Evolutionary conservation across 2,329 filamentous ascomycete species (phyloP).

Genomic region (Cryphonectria japonica): DNA sequence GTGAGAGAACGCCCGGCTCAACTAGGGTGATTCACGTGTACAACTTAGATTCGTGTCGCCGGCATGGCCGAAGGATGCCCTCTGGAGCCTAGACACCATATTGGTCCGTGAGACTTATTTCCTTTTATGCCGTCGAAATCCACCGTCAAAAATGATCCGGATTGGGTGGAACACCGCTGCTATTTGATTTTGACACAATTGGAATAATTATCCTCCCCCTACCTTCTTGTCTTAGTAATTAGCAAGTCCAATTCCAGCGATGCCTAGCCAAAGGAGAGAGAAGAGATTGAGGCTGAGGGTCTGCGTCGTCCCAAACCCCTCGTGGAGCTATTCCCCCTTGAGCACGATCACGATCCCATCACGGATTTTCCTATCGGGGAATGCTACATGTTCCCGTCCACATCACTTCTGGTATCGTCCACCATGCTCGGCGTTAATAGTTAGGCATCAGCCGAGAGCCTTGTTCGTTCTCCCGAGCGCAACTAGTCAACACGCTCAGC

Average conservation of each 20-base stretch:
- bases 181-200: not conserved
- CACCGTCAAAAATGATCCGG: not conserved
- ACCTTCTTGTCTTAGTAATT: not conserved
- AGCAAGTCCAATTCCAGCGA: not conserved
- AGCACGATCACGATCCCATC: not conserved
- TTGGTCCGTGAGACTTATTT: not conserved
- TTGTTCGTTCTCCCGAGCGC: not conserved
- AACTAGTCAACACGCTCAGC: not conserved
- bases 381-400: not conserved
- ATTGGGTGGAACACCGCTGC: not conserved
- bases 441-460: not conserved
- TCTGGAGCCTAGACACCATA: not conserved
- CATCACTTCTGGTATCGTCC: not conserved
- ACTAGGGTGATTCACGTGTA: not conserved
- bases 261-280: not conserved
- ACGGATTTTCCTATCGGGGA: not conserved
- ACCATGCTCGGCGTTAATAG: not conserved
- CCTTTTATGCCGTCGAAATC: not conserved
- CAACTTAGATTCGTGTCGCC: not conserved
- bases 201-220: not conserved
- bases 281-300: not conserved
- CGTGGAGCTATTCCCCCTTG: not conserved
- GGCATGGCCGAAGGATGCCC: not conserved
- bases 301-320: not conserved
- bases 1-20: not conserved